Evolutionary conservation across 75 land plant genomes (phyloP).

Genomic region (Pinus tabuliformis): DNA sequence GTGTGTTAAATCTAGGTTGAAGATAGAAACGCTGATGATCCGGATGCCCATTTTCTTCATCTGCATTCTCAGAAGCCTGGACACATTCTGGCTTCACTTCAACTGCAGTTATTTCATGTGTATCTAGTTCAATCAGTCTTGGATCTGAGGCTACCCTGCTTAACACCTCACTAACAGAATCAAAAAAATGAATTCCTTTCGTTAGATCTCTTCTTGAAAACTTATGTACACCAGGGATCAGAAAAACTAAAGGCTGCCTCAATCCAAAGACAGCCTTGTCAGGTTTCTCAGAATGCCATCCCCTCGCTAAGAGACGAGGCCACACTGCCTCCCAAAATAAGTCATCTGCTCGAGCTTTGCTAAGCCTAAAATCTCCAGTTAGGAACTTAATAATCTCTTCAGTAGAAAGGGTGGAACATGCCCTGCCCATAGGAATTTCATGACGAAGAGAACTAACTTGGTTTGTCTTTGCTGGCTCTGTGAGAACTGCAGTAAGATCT

Average conservation of each 20-base stretch:
- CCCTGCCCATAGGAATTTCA: constrained; percentile 46
- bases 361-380: constrained; percentile 53
- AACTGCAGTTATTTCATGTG: not conserved
- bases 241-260: constrained; percentile 44
- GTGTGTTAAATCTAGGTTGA: constrained; percentile 21
- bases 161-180: constrained; percentile 65
- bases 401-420: constrained; percentile 46
- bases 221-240: constrained; percentile 52
- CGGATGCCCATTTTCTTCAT: constrained; percentile 10
- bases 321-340: constrained; percentile 85
- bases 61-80: not conserved
- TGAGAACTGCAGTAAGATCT: constrained; percentile 41
- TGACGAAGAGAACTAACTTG: constrained; percentile 6
- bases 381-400: constrained; percentile 43
- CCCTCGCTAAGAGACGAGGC: constrained; percentile 65
- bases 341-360: constrained; percentile 67
- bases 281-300: constrained; percentile 72
- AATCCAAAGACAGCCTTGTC: constrained; percentile 12
- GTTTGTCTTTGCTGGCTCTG: constrained; percentile 29
- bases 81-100: constrained; percentile 17
- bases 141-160: constrained; percentile 57
- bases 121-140: constrained; percentile 45
- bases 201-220: constrained; percentile 53
- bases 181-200: constrained; percentile 66
- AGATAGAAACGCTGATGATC: constrained; percentile 27